Evolutionary conservation across 1,284 basidiomycete species (phyloP), one percentile per base, ranked within the genome.

Genomic region (Ceratobasidium sp.): DNA sequence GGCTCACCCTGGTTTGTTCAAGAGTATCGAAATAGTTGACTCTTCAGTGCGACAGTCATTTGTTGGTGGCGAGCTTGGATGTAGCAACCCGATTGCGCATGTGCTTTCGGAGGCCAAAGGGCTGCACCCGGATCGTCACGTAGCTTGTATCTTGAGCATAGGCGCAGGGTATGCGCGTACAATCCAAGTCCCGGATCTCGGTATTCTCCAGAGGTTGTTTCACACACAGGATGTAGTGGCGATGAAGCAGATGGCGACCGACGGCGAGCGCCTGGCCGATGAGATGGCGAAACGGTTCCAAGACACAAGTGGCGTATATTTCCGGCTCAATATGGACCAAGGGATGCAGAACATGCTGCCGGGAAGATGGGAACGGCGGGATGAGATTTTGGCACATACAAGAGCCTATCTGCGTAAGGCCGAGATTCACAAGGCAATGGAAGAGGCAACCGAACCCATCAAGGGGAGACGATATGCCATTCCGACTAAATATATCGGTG

Each of bases 181-280:
- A 14, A 53, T 67, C 16, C 54, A 42, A 21, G 23, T 56, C 5
- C 54, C 54, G 19, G 39, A 56, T 13, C 23, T 25, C 9, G 39
- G 5, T 36, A 11, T 14, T 1, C 30, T 46, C n/a, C 11, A 11
- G 33, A 36, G 33, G 11, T 36, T 30, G 9, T 21, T 42, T 13
- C 53, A 11, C 13, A 33, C 9, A 19, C 27, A 42, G 8, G 39
- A 16, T 8, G 30, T 54, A 19, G n/a, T 36, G 16, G 39, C 23
- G 2, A 52, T 67, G 16, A 46, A 44, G 21, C 11, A 33, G 13
- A 44, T 67, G 13, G 50, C 42, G 16, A 56, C 39, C 3, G 53
- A 67, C 23, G 23, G 39, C 39, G 64, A 67, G 29, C 23, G 50
- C n/a, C 23, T 57, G 50, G 64, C 64, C 7, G 16, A 60, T n/a